phyloP scores from a whole-genome alignment of 2,329 filamentous ascomycete genomes.

The Penicillium sp. region DNA sequence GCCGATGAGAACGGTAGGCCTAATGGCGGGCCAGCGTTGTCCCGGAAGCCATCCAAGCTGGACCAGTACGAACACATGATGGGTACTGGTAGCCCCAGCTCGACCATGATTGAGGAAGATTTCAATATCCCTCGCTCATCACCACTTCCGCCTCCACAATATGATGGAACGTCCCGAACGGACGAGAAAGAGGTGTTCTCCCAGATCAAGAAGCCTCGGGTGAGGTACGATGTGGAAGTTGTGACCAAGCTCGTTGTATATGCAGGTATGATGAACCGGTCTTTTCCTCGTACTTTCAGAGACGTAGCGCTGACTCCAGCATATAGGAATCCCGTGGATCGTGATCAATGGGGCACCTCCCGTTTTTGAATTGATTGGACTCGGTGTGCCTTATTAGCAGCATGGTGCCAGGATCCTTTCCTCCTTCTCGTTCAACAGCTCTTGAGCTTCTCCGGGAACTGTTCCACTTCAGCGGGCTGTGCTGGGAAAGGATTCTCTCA shows the following conservation, averaged over 20 bases:
- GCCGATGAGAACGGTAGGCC: slow-evolving; percentile 27
- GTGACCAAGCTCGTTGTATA: slow-evolving; percentile 97
- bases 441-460: background rate
- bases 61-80: slow-evolving; percentile 72
- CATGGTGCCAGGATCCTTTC: background rate
- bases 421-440: background rate
- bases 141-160: slow-evolving; percentile 31
- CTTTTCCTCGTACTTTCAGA: slow-evolving; percentile 4
- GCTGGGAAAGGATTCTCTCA: slow-evolving; percentile 9
- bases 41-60: slow-evolving; percentile 53
- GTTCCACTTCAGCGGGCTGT: slow-evolving; percentile 20
- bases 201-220: slow-evolving; percentile 78
- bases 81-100: slow-evolving; percentile 62
- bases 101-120: slow-evolving; percentile 36
- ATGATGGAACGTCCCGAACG: slow-evolving; percentile 40
- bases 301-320: slow-evolving; percentile 4
- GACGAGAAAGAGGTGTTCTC: slow-evolving; percentile 82
- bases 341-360: slow-evolving; percentile 75
- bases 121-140: slow-evolving; percentile 25
- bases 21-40: slow-evolving; percentile 41
- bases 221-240: slow-evolving; percentile 97
- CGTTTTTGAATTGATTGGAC: slow-evolving; percentile 61
- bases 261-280: slow-evolving; percentile 63
- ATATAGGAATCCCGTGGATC: slow-evolving; percentile 76
- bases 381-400: slow-evolving; percentile 21